Percentiles rank a stretch among this genome's conserved stretches.
These are phyloP conservation scores for Diutina catenulata DNA, from an alignment of 1,139 yeast genomes.

Conservation along the genomic window DNA sequence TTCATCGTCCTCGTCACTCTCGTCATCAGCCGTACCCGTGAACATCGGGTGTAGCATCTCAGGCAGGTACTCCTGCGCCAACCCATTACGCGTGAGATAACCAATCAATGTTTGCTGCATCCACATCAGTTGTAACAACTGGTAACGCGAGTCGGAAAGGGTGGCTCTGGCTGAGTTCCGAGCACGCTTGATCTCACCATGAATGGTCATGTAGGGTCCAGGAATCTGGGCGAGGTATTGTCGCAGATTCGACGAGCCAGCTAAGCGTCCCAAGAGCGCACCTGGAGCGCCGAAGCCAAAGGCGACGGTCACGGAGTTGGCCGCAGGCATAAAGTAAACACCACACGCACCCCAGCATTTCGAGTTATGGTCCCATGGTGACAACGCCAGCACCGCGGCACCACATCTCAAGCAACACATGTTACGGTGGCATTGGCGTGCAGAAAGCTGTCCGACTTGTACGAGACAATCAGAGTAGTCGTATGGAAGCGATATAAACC, in stretches of 20 bases:
- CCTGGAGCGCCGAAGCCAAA: neutral
- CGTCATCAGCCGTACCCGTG: neutral
- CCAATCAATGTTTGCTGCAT: neutral
- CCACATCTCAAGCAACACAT: conserved; percentile 1
- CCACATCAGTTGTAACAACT: neutral
- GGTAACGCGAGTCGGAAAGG: neutral
- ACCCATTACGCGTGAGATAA: neutral
- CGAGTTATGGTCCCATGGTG: too few species aligned
- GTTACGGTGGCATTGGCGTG: neutral
- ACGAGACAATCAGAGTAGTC: neutral
- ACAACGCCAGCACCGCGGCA: neutral
- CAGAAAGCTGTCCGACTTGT: neutral
- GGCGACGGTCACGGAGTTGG: neutral
- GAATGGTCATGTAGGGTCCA: conserved; percentile 2
- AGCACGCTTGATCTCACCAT: neutral
- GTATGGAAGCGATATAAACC: neutral
- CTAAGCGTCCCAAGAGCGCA: too few species aligned
- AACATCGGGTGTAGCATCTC: neutral
- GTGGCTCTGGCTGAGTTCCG: neutral
- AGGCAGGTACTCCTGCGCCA: neutral
- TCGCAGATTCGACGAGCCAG: too few species aligned
- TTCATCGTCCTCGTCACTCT: neutral
- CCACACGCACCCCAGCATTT: neutral
- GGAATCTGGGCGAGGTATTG: neutral
- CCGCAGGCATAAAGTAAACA: neutral